Base-by-base conservation (phyloP, 495 filamentous ascomycete genomes). In the Hypoxylon fuscum region DNA sequence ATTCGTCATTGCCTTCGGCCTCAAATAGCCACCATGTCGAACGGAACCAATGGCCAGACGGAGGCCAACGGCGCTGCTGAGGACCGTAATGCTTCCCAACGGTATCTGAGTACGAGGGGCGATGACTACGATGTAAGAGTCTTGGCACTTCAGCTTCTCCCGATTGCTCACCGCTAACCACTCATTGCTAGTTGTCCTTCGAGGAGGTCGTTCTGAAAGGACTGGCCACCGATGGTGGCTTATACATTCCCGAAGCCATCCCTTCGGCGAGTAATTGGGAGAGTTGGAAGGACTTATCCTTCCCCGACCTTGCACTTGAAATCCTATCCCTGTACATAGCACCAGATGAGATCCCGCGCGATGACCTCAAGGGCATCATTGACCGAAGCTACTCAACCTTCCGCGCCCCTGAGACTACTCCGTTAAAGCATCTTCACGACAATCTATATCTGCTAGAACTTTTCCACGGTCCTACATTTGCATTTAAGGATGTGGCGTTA, bases 391-490 rank as follows among this genome's bases (percentile, higher is more conserved):
- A 98, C 71, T 85, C 89, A 5, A 94, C 91, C 14, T 98, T 98
- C 82, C 89, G 93, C 27, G 79, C 84, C 34, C 72, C 82, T 9
- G 84, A 94, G 11, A 82, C 89, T 35, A 89, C 90, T 1, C 94
- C 95, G 0, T 69, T 91, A 10, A 82, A 90, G 34, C 80, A 87
- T 8, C 81, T 96, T 22, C 76, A 89, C 54, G 83, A 85, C 62
- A 86, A 91, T 70, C 72, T 97, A 7, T 82, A 96, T 71, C 76
- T 98, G 9, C 86, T 98, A 9, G 95, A 98, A 75, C 87, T 98
- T 9, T 98, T 97, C 83, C 94, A 98, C 72, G 95, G 95, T n/a
- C 93, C 92, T 1, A 97, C 86, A n/a, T 96, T 88, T 66, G 85
- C 94, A 5, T 97, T 97, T 82, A 97, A 97, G 76, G 93, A 96